These are phyloP conservation scores for Spizellomyces punctatus DNA, from an alignment of 192 early-diverging fungal species.

Conservation along the genomic window DNA sequence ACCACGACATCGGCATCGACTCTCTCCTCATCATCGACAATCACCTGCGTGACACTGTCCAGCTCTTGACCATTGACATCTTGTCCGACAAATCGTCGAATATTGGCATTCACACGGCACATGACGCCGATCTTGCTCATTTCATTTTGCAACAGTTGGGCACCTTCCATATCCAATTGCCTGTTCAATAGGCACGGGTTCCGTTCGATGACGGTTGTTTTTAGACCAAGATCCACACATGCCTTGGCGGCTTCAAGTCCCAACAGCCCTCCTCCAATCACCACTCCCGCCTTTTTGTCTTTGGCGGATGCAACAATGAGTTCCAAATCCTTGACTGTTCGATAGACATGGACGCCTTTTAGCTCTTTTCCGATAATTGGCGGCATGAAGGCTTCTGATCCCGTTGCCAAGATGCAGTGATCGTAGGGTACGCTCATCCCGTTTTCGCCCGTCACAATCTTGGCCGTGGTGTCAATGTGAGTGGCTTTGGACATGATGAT, in stretches of 20 bases:
- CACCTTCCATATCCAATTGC: constrained; percentile 62
- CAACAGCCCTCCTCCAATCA: constrained; percentile 69
- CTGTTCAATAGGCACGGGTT: constrained; percentile 51
- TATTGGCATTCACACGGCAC: neutral
- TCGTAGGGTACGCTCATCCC: constrained; percentile 51
- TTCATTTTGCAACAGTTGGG: constrained; percentile 49
- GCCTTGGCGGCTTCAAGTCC: constrained; percentile 73
- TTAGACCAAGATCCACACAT: constrained; percentile 51
- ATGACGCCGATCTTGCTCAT: constrained; percentile 53
- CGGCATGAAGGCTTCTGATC: constrained; percentile 60
- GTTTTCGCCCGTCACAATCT: constrained; percentile 36
- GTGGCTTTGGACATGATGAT: constrained; percentile 49
- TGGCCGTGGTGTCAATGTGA: constrained; percentile 41
- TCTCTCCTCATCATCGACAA: neutral
- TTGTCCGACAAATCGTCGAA: neutral
- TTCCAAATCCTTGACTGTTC: constrained; percentile 64
- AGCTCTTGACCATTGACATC: neutral
- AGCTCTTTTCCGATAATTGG: constrained; percentile 46
- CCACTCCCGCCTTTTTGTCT: constrained; percentile 50
- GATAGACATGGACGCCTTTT: constrained; percentile 66
- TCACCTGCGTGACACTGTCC: neutral
- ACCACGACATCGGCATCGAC: constrained; percentile 14
- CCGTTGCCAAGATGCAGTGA: constrained; percentile 61
- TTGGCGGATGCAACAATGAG: constrained; percentile 51
- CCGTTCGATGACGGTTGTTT: constrained; percentile 59